Evolutionary conservation across 371 early-diverging fungal genomes (phyloP), one percentile per base, ranked within the genome.

Genomic region (Mortierella sp.): DNA sequence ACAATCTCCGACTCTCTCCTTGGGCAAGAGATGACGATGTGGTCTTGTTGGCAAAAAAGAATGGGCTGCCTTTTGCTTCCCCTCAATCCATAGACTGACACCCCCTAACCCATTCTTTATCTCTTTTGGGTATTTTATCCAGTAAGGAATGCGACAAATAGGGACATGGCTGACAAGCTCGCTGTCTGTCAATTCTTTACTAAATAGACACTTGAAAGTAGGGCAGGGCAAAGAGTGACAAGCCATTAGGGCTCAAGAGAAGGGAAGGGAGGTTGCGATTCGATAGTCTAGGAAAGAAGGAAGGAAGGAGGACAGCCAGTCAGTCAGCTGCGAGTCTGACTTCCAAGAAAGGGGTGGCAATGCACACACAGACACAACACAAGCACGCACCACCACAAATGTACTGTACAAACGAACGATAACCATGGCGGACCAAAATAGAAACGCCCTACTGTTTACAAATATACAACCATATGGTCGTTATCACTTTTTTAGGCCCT

Each of bases 261-360:
- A 22, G 2, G 19, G 41, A 34, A 40, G 26, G 53, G 34, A 37
- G 63, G 64, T 41, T 19, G 50, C 50, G n/a, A 48, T 48, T 43
- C 9, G 43, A 45, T 47, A 64, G 16, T n/a, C n/a, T n/a, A n/a
- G 53, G 16, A 40, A 26, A 53, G 53, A 34, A 11, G 29, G 40
- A 43, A 29, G 24, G n/a, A 14, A 31, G 37, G 31, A 44, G 34
- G 37, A 53, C 29, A 41, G 61, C n/a, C 50, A 31, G 66, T 44
- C 50, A 64, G 61, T 76, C 76, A 76, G 76, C 70, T 70, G 76
- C 58, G 70, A 41, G 48, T 31, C 58, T 47, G 64, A 58, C 58
- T 29, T 34, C 37, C 6, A 34, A 58, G 72, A 77, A 72, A 77
- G 77, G 77, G 77, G 77, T 67, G 77, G 77, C 77, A 72, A 77